Evolutionary conservation across 768 basidiomycete species (phyloP).

Genomic region (Phaeolepiota aurea): DNA sequence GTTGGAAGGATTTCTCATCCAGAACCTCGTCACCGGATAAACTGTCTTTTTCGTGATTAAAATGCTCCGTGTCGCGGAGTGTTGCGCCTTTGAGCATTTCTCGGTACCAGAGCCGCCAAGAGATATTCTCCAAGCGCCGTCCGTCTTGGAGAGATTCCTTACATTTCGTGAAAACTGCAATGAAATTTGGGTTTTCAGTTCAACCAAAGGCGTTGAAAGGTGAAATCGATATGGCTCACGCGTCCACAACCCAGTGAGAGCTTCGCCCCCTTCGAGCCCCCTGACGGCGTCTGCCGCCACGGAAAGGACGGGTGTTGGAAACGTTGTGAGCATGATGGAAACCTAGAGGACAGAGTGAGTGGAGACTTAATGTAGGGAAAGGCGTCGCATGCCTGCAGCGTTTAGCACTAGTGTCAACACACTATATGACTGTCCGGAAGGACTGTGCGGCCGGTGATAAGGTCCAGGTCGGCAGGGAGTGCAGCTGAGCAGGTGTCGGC

Average conservation of each 20-base stretch:
- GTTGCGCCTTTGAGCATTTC: conserved; percentile 33
- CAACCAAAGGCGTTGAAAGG: conserved; percentile 2
- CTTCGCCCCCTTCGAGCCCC: conserved; percentile 62
- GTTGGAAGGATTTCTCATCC: conserved; percentile 8
- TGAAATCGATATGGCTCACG: conserved; percentile 36
- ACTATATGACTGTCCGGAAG: background rate
- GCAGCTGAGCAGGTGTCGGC: background rate
- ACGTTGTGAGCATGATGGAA: conserved; percentile 34
- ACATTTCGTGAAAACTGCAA: conserved; percentile 75
- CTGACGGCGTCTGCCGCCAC: conserved; percentile 58
- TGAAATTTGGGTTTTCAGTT: background rate
- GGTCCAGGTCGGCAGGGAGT: background rate
- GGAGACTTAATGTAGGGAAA: background rate
- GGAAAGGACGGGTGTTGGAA: conserved; percentile 60
- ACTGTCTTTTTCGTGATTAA: conserved; percentile 6
- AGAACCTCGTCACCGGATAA: conserved; percentile 3
- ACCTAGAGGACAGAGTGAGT: background rate
- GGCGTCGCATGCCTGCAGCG: no score
- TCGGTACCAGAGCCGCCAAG: conserved; percentile 80
- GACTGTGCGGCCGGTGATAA: background rate
- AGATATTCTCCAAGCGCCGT: conserved; percentile 77
- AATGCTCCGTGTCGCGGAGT: conserved; percentile 5
- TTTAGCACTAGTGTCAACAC: background rate
- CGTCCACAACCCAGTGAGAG: conserved; percentile 60
- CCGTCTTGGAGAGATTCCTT: conserved; percentile 75